These are phyloP conservation scores for Stentor coeruleus DNA, from an alignment of 73 alveolate genomes.

Conservation along the genomic window DNA sequence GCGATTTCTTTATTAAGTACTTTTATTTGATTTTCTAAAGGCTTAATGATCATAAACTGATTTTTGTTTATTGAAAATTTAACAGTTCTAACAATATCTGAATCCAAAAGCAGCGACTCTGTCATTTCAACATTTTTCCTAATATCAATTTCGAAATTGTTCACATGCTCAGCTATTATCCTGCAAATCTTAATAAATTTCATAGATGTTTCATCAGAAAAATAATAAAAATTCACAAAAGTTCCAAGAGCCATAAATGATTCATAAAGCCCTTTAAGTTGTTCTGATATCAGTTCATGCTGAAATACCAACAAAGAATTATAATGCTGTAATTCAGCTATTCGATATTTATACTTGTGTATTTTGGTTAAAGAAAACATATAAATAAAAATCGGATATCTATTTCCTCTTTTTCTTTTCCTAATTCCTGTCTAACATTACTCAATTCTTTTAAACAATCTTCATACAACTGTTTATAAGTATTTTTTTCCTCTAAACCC, in stretches of 20 bases:
- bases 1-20: not conserved
- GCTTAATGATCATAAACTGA: not conserved
- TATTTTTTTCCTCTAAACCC: too few species aligned
- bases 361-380: not conserved
- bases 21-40: not conserved
- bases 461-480: too few species aligned
- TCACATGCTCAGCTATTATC: not conserved
- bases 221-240: too few species aligned
- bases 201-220: not conserved
- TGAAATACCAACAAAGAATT: not conserved
- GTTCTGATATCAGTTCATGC: not conserved
- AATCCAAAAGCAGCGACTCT: not conserved
- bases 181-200: not conserved
- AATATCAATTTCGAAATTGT: not conserved
- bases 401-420: not conserved
- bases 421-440: too few species aligned
- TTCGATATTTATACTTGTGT: not conserved
- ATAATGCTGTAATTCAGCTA: not conserved
- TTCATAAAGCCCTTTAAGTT: not conserved
- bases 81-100: not conserved
- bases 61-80: too few species aligned
- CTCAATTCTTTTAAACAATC: too few species aligned
- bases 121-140: too few species aligned
- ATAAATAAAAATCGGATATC: not conserved
- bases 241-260: not conserved